phyloP scores from a whole-genome alignment of 352 stramenopile genomes.

The Phytophthora nicotianae region DNA sequence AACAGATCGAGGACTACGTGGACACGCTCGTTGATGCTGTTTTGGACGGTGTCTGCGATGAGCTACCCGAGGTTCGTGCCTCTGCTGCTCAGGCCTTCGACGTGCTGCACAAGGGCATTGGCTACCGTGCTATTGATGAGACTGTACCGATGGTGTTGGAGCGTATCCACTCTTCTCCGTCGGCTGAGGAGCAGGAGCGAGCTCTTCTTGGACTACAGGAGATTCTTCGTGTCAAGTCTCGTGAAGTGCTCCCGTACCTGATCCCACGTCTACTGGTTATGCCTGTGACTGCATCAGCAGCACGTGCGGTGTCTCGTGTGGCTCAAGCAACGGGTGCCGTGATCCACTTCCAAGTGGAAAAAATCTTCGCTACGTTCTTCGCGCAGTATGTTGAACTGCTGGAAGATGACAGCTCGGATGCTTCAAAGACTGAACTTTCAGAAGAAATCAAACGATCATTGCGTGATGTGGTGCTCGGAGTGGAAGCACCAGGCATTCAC shows the following conservation, averaged over 20 bases:
- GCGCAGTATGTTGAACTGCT: constrained; percentile 66
- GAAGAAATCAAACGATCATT: constrained; percentile 79
- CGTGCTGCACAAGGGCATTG: constrained; percentile 95
- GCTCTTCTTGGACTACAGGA: constrained; percentile 97
- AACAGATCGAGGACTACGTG: constrained; percentile 97
- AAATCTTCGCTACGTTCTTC: constrained; percentile 92
- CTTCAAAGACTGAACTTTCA: constrained; percentile 44
- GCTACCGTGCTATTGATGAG: constrained; percentile 95
- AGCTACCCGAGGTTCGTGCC: constrained; percentile 84
- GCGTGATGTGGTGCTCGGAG: constrained; percentile 76
- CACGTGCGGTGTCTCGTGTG: constrained; percentile 93
- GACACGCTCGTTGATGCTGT: constrained; percentile 96
- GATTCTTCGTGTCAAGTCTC: constrained; percentile 95
- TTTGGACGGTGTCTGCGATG: constrained; percentile 98
- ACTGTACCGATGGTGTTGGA: constrained; percentile 97
- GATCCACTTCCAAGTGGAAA: constrained; percentile 96
- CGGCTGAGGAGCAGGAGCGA: constrained; percentile 65
- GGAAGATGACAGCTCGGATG: constrained; percentile 24
- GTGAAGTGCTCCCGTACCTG: constrained; percentile 97
- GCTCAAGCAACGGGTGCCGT: constrained; percentile 92
- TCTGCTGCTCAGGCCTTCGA: constrained; percentile 97
- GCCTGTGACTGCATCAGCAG: constrained; percentile 91
- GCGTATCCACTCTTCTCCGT: constrained; percentile 81
- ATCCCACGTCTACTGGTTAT: constrained; percentile 94
- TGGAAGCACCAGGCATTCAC: constrained; percentile 92